Evolutionary conservation across 108 stramenopile species (phyloP), one percentile per base, ranked within the genome.

Genomic region (Pseudonitzschia multiseries): DNA sequence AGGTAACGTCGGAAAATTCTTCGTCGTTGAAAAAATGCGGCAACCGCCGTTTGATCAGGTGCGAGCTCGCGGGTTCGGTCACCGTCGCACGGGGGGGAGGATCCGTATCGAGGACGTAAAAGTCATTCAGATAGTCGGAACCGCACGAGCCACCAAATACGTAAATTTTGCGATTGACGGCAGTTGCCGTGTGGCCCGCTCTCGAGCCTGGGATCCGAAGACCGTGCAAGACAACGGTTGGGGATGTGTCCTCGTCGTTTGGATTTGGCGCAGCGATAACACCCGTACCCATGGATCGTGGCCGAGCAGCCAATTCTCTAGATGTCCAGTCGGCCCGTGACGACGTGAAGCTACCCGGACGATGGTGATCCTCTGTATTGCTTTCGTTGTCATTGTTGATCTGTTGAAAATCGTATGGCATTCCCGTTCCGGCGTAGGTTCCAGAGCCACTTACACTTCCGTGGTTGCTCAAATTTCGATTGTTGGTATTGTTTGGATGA

Each of bases 131-230:
- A 51, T 87, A 75, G 42, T 71, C 72, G 20, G 75, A 71, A 10
- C 87, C 90, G 68, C 88, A 91, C 24, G 77, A 82, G 14, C 95
- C 95, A 21, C 95, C 95, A 71, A 96, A 93, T 22, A 93, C 76
- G 67, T 82, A 96, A 9, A 96, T 92, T 67, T 78, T 72, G 15
- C 90, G 80, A 63, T 87, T 89, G 6, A 96, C 94, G 13, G 92
- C 91, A 27, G 97, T 97, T 12, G 95, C 95, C 4, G 94, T 97
- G 81, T 97, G 97, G 1, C 97, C 97, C 9, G 97, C 97, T 67
- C 97, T 69, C 24, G 87, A 81, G 33, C 93, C 93, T 8, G 97
- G 97, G 12, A 87, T 87, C 6, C 72, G 67, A 62, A 62, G 32
- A 22, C 97, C 97, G 20, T 78, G 69, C 5, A 95, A 75, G 29